These are phyloP conservation scores for Volvox reticuliferus DNA, from an alignment of 139 green algal species.

Conservation along the genomic window DNA sequence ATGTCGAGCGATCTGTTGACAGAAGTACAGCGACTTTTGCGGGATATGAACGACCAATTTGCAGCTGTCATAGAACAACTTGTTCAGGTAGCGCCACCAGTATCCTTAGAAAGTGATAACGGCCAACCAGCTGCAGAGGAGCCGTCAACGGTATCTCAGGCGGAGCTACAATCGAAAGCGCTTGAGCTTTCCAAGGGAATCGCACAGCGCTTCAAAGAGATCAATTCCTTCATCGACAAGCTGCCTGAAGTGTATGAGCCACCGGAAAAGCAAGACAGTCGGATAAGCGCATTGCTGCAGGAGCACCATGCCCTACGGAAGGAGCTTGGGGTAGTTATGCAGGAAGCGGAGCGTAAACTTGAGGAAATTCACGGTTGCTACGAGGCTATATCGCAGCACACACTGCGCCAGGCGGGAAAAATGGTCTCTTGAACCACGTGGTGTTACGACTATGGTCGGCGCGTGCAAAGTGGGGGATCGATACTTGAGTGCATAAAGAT, in stretches of 20 bases:
- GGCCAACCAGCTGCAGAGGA: background rate
- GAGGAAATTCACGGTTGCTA: conserved; percentile 41
- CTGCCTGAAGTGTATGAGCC: conserved; percentile 32
- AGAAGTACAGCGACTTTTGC: conserved; percentile 23
- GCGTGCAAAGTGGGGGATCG: too few species aligned
- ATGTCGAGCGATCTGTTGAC: conserved; percentile 43
- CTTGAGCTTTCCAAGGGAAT: conserved; percentile 16
- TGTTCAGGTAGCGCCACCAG: conserved; percentile 11
- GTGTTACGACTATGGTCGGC: too few species aligned
- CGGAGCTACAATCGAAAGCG: conserved; percentile 24
- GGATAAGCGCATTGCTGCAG: background rate
- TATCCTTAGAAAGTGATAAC: background rate
- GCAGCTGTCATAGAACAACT: conserved; percentile 30
- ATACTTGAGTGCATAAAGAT: too few species aligned
- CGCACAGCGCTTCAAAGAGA: conserved; percentile 36
- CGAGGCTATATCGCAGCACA: conserved; percentile 1
- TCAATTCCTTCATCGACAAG: conserved; percentile 26
- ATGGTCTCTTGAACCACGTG: background rate
- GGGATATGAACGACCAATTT: conserved; percentile 45
- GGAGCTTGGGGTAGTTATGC: conserved; percentile 21
- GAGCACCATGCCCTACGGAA: conserved; percentile 38
- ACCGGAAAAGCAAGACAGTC: conserved; percentile 25
- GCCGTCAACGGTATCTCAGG: background rate
- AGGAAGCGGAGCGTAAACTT: conserved; percentile 32
- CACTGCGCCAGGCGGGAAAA: conserved; percentile 1